Evolutionary conservation across 352 stramenopile species (phyloP).

Genomic region (Pythium aristosporum): DNA sequence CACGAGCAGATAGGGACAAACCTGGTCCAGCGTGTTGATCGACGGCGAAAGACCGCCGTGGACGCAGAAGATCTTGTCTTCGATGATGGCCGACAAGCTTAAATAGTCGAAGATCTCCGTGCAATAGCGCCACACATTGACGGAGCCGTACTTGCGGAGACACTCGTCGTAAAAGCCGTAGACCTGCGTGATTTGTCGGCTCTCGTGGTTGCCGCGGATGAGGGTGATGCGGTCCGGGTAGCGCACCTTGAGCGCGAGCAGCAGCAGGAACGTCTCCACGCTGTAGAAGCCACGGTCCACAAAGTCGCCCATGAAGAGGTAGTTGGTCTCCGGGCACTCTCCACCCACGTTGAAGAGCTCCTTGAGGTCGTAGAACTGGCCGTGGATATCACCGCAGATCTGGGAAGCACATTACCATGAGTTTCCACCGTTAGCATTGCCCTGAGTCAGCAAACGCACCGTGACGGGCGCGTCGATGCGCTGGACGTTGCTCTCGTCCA

Average conservation of each 20-base stretch:
- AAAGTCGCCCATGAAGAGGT: conserved; percentile 98
- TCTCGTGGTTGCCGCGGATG: conserved; percentile 94
- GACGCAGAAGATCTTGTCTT: conserved; percentile 91
- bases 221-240: conserved; percentile 93
- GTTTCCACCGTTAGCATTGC: not conserved
- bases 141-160: conserved; percentile 97
- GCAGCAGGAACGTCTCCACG: conserved; percentile 89
- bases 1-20: not conserved
- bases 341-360: conserved; percentile 83
- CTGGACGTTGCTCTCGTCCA: conserved; percentile 99
- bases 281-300: conserved; percentile 99
- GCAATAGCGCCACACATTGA: conserved; percentile 72
- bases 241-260: conserved; percentile 94
- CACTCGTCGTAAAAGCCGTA: conserved; percentile 99
- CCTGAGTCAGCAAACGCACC: conserved; percentile 41
- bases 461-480: conserved; percentile 98
- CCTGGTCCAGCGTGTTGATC: conserved; percentile 89
- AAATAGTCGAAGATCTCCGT: conserved; percentile 95
- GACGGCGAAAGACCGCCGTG: conserved; percentile 89
- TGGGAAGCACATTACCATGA: not conserved
- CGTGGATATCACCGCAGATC: conserved; percentile 83
- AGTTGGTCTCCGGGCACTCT: conserved; percentile 93
- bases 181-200: conserved; percentile 94
- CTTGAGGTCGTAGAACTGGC: conserved; percentile 71
- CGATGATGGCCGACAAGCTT: conserved; percentile 93